Evolutionary conservation across 805 yeast genomes (phyloP).

Genomic region (Metschnikowia lachancei): DNA sequence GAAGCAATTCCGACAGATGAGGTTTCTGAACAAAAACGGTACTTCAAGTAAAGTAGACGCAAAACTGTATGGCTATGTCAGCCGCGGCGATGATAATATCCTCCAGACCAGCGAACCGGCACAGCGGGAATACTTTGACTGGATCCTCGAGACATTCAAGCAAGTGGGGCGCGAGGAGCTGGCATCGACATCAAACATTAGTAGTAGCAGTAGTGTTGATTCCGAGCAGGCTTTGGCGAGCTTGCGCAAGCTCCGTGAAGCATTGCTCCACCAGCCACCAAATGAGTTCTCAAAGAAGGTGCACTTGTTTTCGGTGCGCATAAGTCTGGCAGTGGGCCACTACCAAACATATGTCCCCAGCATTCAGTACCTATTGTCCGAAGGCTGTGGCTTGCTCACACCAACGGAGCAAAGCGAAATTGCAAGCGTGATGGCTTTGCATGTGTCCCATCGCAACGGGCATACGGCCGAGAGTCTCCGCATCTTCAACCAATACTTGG

Average conservation of each 20-base stretch:
- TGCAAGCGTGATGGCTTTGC: slow-evolving; percentile 43
- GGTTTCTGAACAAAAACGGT: slow-evolving; percentile 1
- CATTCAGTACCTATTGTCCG: slow-evolving; percentile 40
- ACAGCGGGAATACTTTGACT: slow-evolving; percentile 39
- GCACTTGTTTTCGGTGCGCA: slow-evolving; percentile 46
- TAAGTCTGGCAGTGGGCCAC: slow-evolving; percentile 46
- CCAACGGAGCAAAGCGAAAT: slow-evolving; percentile 39
- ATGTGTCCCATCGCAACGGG: slow-evolving; percentile 41
- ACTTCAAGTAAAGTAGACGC: neutral
- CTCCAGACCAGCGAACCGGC: slow-evolving; percentile 45
- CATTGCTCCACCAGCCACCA: slow-evolving; percentile 41
- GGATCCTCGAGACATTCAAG: slow-evolving; percentile 28
- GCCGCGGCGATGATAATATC: slow-evolving; percentile 56
- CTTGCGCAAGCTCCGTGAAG: slow-evolving; percentile 54
- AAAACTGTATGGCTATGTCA: slow-evolving; percentile 48
- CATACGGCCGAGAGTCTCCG: slow-evolving; percentile 32
- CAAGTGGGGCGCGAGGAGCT: slow-evolving; percentile 2
- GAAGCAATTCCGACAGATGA: slow-evolving; percentile 15
- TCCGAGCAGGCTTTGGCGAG: slow-evolving; percentile 24
- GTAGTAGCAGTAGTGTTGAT: slow-evolving; percentile 18
- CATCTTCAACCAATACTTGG: slow-evolving; percentile 28
- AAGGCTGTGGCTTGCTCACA: slow-evolving; percentile 22
- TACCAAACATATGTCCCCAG: slow-evolving; percentile 56
- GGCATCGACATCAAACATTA: neutral
- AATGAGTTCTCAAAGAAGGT: slow-evolving; percentile 45